Percentiles rank a stretch among this genome's conserved stretches.
Evolutionary conservation across 441 rosid species (phyloP).

Genomic region (Viola pubescens): DNA sequence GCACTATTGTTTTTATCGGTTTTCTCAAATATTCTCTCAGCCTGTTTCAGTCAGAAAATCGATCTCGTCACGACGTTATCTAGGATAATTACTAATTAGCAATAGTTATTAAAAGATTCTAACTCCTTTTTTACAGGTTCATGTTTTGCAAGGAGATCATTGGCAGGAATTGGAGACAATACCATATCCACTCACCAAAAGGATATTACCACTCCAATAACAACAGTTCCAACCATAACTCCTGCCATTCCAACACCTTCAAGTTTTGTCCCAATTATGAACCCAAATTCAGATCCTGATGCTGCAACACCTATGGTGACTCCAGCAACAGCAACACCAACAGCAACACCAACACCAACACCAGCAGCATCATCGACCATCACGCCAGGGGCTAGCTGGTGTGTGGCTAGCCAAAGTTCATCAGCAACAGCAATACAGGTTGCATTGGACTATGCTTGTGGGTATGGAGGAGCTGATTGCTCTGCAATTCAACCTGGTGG

Average conservation of each 20-base stretch:
- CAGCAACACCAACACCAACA: constrained; percentile 15
- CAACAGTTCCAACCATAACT: constrained; percentile 63
- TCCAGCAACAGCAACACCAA: constrained; percentile 24
- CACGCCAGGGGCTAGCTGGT: constrained; percentile 63
- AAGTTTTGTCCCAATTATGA: constrained; percentile 24
- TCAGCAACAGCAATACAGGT: constrained; percentile 50
- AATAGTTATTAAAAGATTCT: not conserved
- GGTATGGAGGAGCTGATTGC: constrained; percentile 83
- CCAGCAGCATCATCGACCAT: constrained; percentile 17
- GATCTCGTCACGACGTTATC: not conserved
- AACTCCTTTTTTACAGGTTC: constrained; percentile 24
- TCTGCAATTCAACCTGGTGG: constrained; percentile 51
- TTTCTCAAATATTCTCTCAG: too few species aligned
- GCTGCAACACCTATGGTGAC: constrained; percentile 31
- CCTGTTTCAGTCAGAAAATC: not conserved
- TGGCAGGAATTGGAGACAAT: not conserved
- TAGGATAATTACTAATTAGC: not conserved
- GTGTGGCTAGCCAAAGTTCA: constrained; percentile 58
- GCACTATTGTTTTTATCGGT: not conserved
- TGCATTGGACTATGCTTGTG: constrained; percentile 79
- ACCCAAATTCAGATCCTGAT: constrained; percentile 70
- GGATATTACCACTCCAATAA: constrained; percentile 73
- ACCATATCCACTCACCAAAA: constrained; percentile 24
- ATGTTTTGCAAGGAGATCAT: constrained; percentile 14
- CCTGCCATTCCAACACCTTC: constrained; percentile 29